Conservation (phyloP, 331 rosid species). For the Erythrophleum ivorense region DNA sequence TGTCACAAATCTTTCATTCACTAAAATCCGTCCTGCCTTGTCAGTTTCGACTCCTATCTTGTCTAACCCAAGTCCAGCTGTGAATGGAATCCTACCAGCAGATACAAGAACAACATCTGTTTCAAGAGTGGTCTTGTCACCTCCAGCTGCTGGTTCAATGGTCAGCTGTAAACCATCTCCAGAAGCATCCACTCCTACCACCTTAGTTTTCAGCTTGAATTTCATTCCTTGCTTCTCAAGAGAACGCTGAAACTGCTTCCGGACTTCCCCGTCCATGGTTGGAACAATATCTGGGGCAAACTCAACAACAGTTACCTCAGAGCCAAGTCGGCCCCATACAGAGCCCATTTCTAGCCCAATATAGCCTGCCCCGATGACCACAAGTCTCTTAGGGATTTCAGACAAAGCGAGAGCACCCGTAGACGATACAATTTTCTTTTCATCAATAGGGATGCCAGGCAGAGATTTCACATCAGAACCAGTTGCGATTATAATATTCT, state of each 20-base stretch:
- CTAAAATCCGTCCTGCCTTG: conserved; percentile 67
- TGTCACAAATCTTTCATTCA: conserved; percentile 59
- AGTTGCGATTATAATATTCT: conserved; percentile 66
- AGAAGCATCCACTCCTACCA: conserved; percentile 65
- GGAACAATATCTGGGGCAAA: conserved; percentile 76
- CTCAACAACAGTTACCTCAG: conserved; percentile 74
- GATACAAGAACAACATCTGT: conserved; percentile 81
- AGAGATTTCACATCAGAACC: conserved; percentile 76
- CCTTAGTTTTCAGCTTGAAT: conserved; percentile 74
- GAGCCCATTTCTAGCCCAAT: conserved; percentile 84
- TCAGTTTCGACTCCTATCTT: conserved; percentile 73
- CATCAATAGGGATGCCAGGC: conserved; percentile 69
- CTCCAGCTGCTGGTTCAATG: conserved; percentile 76
- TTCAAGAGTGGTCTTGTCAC: conserved; percentile 59
- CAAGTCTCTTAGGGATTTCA: conserved; percentile 71
- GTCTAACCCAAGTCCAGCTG: conserved; percentile 65
- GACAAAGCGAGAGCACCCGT: conserved; percentile 70
- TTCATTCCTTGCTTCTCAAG: conserved; percentile 87
- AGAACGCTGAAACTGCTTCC: conserved; percentile 74
- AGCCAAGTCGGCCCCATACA: conserved; percentile 74
- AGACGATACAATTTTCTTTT: conserved; percentile 72
- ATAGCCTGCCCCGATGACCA: conserved; percentile 78
- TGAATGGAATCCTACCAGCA: conserved; percentile 74
- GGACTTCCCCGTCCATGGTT: conserved; percentile 70
- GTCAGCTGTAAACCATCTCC: conserved; percentile 70